Evolutionary conservation across 2,329 filamentous ascomycete species (phyloP), one percentile per base, ranked within the genome.

Genomic region (Stenocarpella maydis): DNA sequence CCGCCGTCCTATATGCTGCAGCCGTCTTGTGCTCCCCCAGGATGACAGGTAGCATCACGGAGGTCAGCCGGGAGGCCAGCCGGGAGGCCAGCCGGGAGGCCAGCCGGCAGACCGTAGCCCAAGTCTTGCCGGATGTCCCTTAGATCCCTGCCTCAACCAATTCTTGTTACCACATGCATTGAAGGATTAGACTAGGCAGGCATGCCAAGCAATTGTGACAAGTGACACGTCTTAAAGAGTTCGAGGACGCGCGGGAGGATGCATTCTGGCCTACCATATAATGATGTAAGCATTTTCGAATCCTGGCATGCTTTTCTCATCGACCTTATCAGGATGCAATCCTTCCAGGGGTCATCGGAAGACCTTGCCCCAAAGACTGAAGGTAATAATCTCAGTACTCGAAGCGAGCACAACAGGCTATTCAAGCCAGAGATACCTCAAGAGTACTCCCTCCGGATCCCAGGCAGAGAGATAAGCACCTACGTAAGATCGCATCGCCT

Each of bases 11-110:
- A 41, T 4, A 17, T 26, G 9, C 24, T 39, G 24, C 52, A 49
- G 54, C 24, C n/a, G 43, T 37, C 43, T 63, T 63, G 58, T 63
- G 9, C 58, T 49, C 43, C 58, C 58, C 58, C 58, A 63, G 41
- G 58, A 63, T 63, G 58, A 63, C 43, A 63, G 41, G 58, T 45
- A 49, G 58, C 58, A 47, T 61, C 9, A 34, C 9, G 9, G 15
- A 24, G 5, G 41, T 26, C 43, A 28, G 58, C 58, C 31, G 31
- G 9, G 31, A n/a, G n/a, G n/a, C n/a, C n/a, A n/a, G n/a, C n/a
- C n/a, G n/a, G 9, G 15, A 24, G 5, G 41, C 41, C 43, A 28
- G 58, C 58, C 31, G 31, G 9, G 31, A n/a, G n/a, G n/a, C n/a
- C n/a, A n/a, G n/a, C n/a, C 58, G 58, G 43, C 28, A 28, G n/a